These are phyloP conservation scores for Trichoderma koningiopsis DNA, from an alignment of 2,329 filamentous ascomycete species.

Conservation along the genomic window DNA sequence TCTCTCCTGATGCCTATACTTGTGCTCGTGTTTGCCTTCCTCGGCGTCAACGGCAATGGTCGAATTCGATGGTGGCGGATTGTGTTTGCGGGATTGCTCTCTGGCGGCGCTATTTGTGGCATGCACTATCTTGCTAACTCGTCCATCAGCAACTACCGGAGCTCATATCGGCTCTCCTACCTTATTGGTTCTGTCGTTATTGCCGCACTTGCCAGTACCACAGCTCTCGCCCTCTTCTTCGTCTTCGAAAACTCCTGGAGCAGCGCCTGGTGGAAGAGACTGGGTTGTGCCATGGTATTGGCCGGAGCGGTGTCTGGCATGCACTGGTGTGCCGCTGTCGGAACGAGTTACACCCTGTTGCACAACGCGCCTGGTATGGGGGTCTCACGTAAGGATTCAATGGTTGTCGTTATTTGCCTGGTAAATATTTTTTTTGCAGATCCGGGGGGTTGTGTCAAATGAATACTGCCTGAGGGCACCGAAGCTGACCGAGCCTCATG, in stretches of 20 bases:
- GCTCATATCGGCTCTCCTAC: slow-evolving; percentile 59
- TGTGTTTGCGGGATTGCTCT: slow-evolving; percentile 63
- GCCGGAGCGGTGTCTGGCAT: slow-evolving; percentile 69
- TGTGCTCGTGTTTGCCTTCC: slow-evolving; percentile 73
- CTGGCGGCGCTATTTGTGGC: slow-evolving; percentile 74
- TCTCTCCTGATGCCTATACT: slow-evolving; percentile 78
- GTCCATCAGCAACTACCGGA: slow-evolving; percentile 74
- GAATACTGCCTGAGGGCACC: not conserved
- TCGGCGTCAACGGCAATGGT: slow-evolving; percentile 63
- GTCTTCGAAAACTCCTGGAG: slow-evolving; percentile 74
- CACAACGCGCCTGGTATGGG: slow-evolving; percentile 35
- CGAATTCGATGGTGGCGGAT: slow-evolving; percentile 60
- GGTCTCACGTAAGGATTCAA: not conserved
- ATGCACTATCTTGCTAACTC: slow-evolving; percentile 87
- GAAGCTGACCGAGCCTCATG: not conserved
- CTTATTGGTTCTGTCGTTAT: slow-evolving; percentile 71
- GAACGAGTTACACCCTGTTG: slow-evolving; percentile 65
- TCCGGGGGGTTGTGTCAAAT: not conserved
- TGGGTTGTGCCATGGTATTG: slow-evolving; percentile 65
- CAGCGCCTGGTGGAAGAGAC: slow-evolving; percentile 73
- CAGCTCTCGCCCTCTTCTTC: slow-evolving; percentile 75
- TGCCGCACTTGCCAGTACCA: slow-evolving; percentile 44
- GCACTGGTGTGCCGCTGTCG: slow-evolving; percentile 58
- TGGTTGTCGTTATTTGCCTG: not conserved
- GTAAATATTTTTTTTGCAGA: not conserved